Evolutionary conservation across 2,329 filamentous ascomycete genomes (phyloP), one percentile per base, ranked within the genome.

Genomic region (Cryphonectria naterciae): DNA sequence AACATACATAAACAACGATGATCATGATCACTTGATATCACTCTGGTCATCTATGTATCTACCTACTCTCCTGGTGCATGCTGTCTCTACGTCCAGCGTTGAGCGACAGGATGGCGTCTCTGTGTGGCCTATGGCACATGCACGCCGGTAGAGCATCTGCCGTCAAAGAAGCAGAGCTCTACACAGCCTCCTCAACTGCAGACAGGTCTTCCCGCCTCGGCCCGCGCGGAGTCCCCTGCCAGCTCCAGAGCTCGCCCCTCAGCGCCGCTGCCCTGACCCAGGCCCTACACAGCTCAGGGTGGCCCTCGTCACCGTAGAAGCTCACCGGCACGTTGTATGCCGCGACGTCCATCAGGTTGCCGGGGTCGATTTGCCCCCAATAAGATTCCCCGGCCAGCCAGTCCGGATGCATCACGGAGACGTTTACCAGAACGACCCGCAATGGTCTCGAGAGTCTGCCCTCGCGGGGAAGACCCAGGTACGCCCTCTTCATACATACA

Each of bases 201-300:
- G 60, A n/a, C 4, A 35, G 46, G n/a, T 68, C 60, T 25, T 39
- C 39, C 22, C 43, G 32, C 15, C 11, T 39, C 35, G 43, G 64
- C 25, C 19, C 46, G 15, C 56, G 10, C 41, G 65, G 8, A 5
- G 63, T 37, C 10, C 69, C 67, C 39, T 76, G 64, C 78, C 79
- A 82, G 41, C 76, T 72, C 81, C 81, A 83, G 17, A 83, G 70
- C 56, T 76, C 80, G n/a, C 83, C 84, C 54, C 79, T 76, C 70
- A 85, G 73, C 5, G 82, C 81, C 32, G 78, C 79, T 15, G 78
- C 77, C 72, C 77, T 82, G n/a, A 84, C 79, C 79, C 81, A 84
- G 4, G 77, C 72, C 68, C 81, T 80, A 68, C 84, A 83, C 62
- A 82, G 70, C 72, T 81, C 77, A 15, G 74, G 74, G 1, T 75